Conservation (phyloP, 805 yeast species). For the Suhomyces pyralidae region DNA sequence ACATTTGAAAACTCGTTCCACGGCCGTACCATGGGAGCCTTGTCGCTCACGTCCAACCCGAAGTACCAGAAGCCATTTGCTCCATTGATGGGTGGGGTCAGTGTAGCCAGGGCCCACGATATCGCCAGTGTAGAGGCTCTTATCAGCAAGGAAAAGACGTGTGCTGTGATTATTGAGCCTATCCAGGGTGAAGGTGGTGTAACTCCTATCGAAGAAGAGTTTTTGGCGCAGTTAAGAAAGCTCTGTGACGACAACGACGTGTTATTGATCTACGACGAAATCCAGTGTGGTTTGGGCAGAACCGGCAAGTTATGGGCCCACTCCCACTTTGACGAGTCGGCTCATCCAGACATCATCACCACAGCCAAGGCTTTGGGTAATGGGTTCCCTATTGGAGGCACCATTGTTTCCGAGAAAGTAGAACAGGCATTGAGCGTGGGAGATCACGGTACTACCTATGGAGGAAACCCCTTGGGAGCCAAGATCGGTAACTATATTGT, state of each 20-base stretch:
- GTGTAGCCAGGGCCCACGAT: conserved; percentile 61
- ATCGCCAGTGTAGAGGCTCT: conserved; percentile 54
- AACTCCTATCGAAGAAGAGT: conserved; percentile 60
- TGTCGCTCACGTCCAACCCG: conserved; percentile 87
- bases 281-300: conserved; percentile 95
- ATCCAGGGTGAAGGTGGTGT: conserved; percentile 99
- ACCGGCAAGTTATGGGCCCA: conserved; percentile 95
- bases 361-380: conserved; percentile 96
- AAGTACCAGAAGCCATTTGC: conserved; percentile 90
- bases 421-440: conserved; percentile 76
- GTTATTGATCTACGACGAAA: conserved; percentile 86
- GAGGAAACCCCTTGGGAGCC: conserved; percentile 93
- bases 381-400: conserved; percentile 95
- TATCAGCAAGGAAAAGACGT: conserved; percentile 58
- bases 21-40: conserved; percentile 92
- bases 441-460: conserved; percentile 97
- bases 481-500: conserved; percentile 78
- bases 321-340: conserved; percentile 61
- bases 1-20: conserved; percentile 92
- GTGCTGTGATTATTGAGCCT: conserved; percentile 95
- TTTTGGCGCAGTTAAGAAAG: conserved; percentile 61
- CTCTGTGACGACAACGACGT: conserved; percentile 70
- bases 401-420: conserved; percentile 77
- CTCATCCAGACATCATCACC: conserved; percentile 92
- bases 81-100: conserved; percentile 88